Evolutionary conservation across 345 rosid genomes (phyloP).

Genomic region (Sapria himalayana): DNA sequence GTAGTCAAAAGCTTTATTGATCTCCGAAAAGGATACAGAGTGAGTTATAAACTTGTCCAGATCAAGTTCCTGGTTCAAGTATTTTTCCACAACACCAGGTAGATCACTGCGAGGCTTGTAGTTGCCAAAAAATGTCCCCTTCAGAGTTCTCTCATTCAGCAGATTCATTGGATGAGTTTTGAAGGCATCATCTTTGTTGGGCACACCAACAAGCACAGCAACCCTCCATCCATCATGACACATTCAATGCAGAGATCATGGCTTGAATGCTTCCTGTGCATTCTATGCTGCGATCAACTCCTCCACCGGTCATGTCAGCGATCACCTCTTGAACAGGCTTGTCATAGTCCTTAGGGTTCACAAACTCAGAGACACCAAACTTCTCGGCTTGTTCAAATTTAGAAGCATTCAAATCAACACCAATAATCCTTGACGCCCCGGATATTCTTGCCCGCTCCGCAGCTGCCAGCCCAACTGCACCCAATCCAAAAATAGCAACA

Average conservation of each 20-base stretch:
- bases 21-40: conserved; percentile 29
- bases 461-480: conserved; percentile 30
- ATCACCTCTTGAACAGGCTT: conserved; percentile 39
- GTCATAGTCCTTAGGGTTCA: conserved; percentile 20
- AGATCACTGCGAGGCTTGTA: conserved; percentile 45
- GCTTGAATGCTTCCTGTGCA: conserved; percentile 54
- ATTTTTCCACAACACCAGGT: conserved; percentile 39
- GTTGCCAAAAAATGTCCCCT: conserved; percentile 51
- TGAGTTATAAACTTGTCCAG: conserved; percentile 48
- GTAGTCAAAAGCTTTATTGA: conserved; percentile 38
- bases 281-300: conserved; percentile 64
- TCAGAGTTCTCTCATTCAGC: conserved; percentile 44
- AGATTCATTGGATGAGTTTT: conserved; percentile 39
- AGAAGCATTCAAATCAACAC: conserved; percentile 17
- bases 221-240: conserved; percentile 79
- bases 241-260: conserved; percentile 80
- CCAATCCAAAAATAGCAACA: conserved; percentile 22
- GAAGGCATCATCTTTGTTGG: conserved; percentile 39
- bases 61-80: conserved; percentile 43
- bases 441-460: conserved; percentile 22
- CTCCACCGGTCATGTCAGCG: conserved; percentile 59
- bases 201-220: conserved; percentile 50
- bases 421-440: conserved; percentile 19
- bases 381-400: conserved; percentile 22
- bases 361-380: conserved; percentile 24